Evolutionary conservation across 257 asterid genomes (phyloP).

Genomic region (Solanum etuberosum): DNA sequence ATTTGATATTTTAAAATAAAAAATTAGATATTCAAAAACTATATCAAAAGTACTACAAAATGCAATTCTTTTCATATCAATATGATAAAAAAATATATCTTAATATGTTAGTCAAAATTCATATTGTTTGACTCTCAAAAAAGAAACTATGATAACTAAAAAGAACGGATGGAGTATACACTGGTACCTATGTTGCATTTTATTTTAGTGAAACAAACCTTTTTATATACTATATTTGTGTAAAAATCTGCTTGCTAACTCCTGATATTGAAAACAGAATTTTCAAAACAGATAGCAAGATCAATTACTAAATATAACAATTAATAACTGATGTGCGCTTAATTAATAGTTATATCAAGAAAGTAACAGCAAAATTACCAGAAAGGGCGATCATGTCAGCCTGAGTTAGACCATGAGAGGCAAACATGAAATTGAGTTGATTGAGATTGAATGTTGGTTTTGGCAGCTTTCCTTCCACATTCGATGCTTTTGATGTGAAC

Average conservation of each 20-base stretch:
- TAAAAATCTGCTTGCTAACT: neutral
- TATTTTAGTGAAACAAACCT: neutral
- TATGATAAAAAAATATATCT: too few relatives aligned
- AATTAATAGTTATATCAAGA: neutral
- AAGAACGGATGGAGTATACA: too few relatives aligned
- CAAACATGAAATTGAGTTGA: constrained; percentile 59
- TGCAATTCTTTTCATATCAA: too few relatives aligned
- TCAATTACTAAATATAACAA: neutral
- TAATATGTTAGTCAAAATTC: too few relatives aligned
- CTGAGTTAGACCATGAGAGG: constrained; percentile 42
- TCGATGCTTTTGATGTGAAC: constrained; percentile 43
- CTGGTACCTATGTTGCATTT: neutral
- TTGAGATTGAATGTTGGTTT: constrained; percentile 50
- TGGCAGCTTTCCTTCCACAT: constrained; percentile 70
- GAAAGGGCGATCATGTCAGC: constrained; percentile 86
- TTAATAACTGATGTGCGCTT: neutral
- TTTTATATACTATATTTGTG: neutral
- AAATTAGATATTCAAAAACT: too few relatives aligned
- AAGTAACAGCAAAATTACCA: constrained; percentile 22
- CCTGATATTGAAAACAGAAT: neutral
- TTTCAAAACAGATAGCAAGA: neutral
- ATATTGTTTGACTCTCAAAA: too few relatives aligned
- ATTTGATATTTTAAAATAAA: too few relatives aligned
- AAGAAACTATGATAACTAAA: too few relatives aligned
- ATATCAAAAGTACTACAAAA: too few relatives aligned